phyloP scores from a whole-genome alignment of 1,284 basidiomycete species.

The Ceratobasidium sp. region DNA sequence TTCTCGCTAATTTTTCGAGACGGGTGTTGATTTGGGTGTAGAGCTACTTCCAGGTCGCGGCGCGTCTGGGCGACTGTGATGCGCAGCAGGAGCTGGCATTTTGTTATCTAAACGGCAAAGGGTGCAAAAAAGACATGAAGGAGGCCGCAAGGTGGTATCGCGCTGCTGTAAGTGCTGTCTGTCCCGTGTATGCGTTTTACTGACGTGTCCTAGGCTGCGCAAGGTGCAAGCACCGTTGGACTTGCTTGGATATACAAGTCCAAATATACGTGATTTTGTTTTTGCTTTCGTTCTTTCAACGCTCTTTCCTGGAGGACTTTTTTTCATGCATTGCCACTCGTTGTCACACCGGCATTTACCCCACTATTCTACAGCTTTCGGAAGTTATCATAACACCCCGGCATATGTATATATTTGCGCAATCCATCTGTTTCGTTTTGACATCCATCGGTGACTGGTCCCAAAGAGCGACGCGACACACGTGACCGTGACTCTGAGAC shows the following conservation, averaged over 20 bases:
- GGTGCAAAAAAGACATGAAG: slow-evolving; percentile 88
- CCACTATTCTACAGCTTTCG: neutral
- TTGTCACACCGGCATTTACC: neutral
- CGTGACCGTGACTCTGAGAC: slow-evolving; percentile 5
- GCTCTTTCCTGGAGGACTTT: slow-evolving; percentile 28
- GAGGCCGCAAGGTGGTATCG: slow-evolving; percentile 91
- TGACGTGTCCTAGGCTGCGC: slow-evolving; percentile 64
- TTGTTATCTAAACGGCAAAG: slow-evolving; percentile 85
- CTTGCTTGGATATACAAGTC: slow-evolving; percentile 87
- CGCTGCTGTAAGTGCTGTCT: slow-evolving; percentile 68
- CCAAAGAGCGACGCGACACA: neutral
- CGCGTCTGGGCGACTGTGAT: slow-evolving; percentile 84
- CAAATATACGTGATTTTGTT: slow-evolving; percentile 50
- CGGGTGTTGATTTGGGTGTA: slow-evolving; percentile 52
- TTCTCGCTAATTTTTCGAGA: slow-evolving; percentile 10
- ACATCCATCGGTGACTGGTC: neutral
- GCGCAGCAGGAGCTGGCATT: slow-evolving; percentile 88
- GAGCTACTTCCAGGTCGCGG: slow-evolving; percentile 88
- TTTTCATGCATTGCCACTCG: neutral
- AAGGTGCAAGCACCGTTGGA: slow-evolving; percentile 82
- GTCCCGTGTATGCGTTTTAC: slow-evolving; percentile 37
- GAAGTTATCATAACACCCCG: neutral
- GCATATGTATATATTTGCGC: slow-evolving; percentile 37
- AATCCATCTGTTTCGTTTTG: slow-evolving; percentile 8
- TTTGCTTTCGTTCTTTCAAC: slow-evolving; percentile 10